Conservation (phyloP, 768 basidiomycete species). For the Asterophora lycoperdoides region DNA sequence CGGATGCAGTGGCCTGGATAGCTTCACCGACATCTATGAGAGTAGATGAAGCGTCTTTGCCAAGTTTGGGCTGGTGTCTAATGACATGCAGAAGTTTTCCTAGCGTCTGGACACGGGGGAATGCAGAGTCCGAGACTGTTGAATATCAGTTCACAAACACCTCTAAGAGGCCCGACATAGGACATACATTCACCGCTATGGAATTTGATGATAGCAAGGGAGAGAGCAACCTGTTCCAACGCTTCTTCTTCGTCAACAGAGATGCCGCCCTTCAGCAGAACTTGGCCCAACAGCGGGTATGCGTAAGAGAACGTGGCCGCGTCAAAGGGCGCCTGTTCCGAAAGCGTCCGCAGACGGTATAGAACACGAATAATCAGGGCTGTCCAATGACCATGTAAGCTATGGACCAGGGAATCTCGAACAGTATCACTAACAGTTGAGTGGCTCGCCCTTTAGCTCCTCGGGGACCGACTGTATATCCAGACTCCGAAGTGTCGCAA, state of each 20-base stretch:
- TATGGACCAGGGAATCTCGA: constrained; percentile 1
- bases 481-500: constrained; percentile 77
- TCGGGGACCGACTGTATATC: constrained; percentile 65
- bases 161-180: background rate
- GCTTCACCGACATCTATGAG: constrained; percentile 80
- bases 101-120: constrained; percentile 71
- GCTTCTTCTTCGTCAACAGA: constrained; percentile 67
- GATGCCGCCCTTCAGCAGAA: constrained; percentile 69
- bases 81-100: constrained; percentile 69
- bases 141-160: background rate
- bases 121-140: constrained; percentile 64
- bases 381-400: constrained; percentile 24
- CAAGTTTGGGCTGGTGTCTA: constrained; percentile 70
- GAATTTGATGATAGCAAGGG: constrained; percentile 64
- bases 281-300: constrained; percentile 67
- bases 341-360: constrained; percentile 74
- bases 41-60: constrained; percentile 78
- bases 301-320: constrained; percentile 81
- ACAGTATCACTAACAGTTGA: constrained; percentile 45
- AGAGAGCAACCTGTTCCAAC: constrained; percentile 73
- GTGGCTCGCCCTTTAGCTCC: constrained; percentile 65
- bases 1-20: constrained; percentile 58
- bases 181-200: constrained; percentile 70
- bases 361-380: constrained; percentile 81
- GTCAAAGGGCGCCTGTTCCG: constrained; percentile 81